Base-by-base conservation (phyloP, 2,329 filamentous ascomycete genomes). In the Paraconiothyrium sp. region DNA sequence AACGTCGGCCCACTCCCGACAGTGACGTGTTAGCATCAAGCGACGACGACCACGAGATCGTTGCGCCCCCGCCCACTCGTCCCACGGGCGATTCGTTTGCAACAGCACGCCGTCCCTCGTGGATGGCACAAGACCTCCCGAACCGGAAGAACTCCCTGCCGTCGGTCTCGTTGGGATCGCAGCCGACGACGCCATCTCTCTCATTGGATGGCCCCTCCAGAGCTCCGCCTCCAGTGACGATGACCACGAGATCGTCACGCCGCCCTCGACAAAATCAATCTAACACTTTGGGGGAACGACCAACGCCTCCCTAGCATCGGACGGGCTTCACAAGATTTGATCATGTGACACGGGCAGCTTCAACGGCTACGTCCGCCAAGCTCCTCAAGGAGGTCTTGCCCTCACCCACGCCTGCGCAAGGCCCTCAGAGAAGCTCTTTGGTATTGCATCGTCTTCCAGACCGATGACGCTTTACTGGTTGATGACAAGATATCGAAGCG, bases 91-190 rank as follows among this genome's bases (percentile, higher is more conserved):
- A 16, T n/a, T 46, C 58, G 10, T 72, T 71, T 56, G 64, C 72
- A n/a, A 66, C 63, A 13, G 70, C 65, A 27, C 70, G 76, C 5
- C 70, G 76, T 11, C 72, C 72, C 5, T 77, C 76, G 2, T 72
- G 72, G 75, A 86, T 97, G 93, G 92, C 81, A 61, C 94, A 93
- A 74, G 94, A 97, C 71, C 90, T 92, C 9, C 91, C 90, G 11
- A 76, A 75, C 59, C 86, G 93, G 55, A 93, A 95, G 78, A 87
- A 87, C 43, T 95, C 94, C 0, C 88, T 96, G 70, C 90, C 90
- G 3, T 72, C 76, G 11, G 68, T 71, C 8, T 90, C 92, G 24
- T 90, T 96, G 4, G 86, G 88, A 14, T 95, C 93, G 1, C 92
- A 95, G 72, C 92, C 93, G 6, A 90, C 86, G 44, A 95, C 93